phyloP scores from a whole-genome alignment of 202 grass and related monocot species.

The Setaria viridis region DNA sequence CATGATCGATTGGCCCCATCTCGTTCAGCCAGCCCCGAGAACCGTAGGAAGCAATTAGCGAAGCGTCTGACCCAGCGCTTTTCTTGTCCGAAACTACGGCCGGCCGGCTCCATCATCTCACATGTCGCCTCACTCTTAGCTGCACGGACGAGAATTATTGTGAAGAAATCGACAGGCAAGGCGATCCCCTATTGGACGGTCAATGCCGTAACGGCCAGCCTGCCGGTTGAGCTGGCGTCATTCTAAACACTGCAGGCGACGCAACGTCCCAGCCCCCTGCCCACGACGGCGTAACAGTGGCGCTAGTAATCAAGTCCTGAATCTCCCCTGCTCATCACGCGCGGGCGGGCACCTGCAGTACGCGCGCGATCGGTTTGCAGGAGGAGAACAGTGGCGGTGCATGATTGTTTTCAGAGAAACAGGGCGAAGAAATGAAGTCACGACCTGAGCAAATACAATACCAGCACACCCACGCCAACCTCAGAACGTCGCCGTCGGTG shows the following conservation, averaged over 20 bases:
- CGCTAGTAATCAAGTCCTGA: neutral
- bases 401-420: neutral
- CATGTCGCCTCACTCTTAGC: neutral
- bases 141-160: conserved; percentile 10
- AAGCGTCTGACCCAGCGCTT: too few species aligned
- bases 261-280: neutral
- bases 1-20: too few species aligned
- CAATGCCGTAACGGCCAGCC: conserved; percentile 11
- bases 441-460: too few species aligned
- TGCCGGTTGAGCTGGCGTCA: conserved; percentile 5
- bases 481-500: conserved; percentile 45
- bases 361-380: conserved; percentile 5
- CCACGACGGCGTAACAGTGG: conserved; percentile 12
- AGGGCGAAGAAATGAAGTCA: neutral
- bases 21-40: too few species aligned
- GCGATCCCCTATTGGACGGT: neutral
- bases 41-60: too few species aligned
- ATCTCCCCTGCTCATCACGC: neutral
- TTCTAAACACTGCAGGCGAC: conserved; percentile 32
- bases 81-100: too few species aligned
- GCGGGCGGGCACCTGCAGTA: neutral
- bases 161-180: neutral
- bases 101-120: neutral
- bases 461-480: too few species aligned
- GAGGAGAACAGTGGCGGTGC: neutral